These are phyloP conservation scores for Tetragonia tetragonoides DNA, from an alignment of 148 eudicot species.

Conservation along the genomic window DNA sequence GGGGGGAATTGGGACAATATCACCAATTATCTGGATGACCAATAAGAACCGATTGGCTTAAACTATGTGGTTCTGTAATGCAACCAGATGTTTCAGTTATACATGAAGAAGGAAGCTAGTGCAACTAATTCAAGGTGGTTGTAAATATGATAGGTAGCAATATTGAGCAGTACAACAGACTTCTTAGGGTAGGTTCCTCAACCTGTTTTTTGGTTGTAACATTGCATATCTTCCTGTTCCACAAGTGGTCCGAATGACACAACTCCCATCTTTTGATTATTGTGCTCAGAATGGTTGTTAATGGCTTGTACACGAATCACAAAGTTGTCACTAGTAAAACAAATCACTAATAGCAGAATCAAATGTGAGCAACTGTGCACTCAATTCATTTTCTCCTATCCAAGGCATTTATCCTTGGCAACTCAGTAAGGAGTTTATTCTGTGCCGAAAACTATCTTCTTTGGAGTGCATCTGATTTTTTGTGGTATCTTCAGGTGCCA, in stretches of 20 bases:
- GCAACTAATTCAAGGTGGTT: not conserved
- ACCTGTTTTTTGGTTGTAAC: no score
- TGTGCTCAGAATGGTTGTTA: no score
- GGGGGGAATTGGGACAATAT: not conserved
- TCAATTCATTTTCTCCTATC: not conserved
- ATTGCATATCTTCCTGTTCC: no score
- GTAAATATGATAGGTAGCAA: not conserved
- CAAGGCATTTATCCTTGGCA: constrained; percentile 1
- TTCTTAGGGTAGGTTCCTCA: no score
- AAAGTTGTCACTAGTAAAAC: no score
- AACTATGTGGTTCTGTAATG: not conserved
- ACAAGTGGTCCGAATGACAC: no score
- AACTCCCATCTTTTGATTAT: no score
- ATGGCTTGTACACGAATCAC: no score
- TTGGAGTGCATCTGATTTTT: constrained; percentile 15
- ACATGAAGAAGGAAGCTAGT: not conserved
- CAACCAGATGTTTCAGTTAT: not conserved
- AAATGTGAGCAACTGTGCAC: not conserved
- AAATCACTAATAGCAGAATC: constrained; percentile 6
- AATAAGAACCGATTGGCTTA: not conserved
- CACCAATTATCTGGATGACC: not conserved
- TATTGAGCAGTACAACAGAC: not conserved
- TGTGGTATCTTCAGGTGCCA: constrained; percentile 63
- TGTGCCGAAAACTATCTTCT: no score
- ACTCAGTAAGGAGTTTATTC: not conserved